phyloP scores from a whole-genome alignment of 139 green algal genomes.

The Micromonas pusilla region DNA sequence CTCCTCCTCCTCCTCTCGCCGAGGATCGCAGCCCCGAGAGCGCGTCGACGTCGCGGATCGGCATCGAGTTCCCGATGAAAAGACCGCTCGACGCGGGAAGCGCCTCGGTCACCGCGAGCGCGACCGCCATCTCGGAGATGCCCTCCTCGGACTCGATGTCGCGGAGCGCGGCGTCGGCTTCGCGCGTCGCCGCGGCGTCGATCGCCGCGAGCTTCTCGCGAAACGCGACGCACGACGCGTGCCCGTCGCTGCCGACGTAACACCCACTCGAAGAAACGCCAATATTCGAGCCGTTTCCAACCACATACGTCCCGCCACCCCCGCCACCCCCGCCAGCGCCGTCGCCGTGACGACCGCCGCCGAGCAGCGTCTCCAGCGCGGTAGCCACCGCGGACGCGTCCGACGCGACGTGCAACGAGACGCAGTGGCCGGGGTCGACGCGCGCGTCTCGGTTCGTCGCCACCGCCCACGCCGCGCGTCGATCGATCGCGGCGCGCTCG shows the following conservation, averaged over 20 bases:
- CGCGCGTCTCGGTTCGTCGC: slow-evolving; percentile 39
- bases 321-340: too few relatives aligned
- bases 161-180: not conserved
- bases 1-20: too few relatives aligned
- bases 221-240: not conserved
- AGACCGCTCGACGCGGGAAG: slow-evolving; percentile 65
- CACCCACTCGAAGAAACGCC: not conserved
- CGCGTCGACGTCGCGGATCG: slow-evolving; percentile 96
- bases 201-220: not conserved
- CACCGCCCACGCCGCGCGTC: slow-evolving; percentile 35
- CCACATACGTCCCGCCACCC: too few relatives aligned
- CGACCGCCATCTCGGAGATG: slow-evolving; percentile 34
- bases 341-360: too few relatives aligned
- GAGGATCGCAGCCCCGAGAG: slow-evolving; percentile 47
- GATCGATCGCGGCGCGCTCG: slow-evolving; percentile 50
- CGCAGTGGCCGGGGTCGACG: slow-evolving; percentile 67
- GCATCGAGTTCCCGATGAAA: slow-evolving; percentile 97
- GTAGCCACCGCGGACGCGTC: not conserved
- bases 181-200: not conserved
- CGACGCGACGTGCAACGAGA: slow-evolving; percentile 52
- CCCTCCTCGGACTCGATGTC: not conserved
- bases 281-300: too few relatives aligned
- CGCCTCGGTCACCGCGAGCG: slow-evolving; percentile 35
- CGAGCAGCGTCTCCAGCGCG: not conserved
- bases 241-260: not conserved